Percentiles rank a stretch among this genome's conserved stretches.
Conservation (phyloP, 139 green algal genomes). For the Desmodesmus armatus region DNA sequence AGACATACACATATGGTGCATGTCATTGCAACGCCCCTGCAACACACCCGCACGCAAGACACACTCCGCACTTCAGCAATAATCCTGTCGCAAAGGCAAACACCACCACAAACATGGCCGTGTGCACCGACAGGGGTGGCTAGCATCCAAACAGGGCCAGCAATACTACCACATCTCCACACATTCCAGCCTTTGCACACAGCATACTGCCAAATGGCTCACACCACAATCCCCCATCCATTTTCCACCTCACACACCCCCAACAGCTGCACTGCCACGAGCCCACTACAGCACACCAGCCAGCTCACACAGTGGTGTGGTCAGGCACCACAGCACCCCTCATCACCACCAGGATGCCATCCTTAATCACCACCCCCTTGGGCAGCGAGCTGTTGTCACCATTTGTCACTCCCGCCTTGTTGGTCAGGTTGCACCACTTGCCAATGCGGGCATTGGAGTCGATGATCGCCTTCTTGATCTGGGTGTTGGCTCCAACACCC, state of each 20-base stretch:
- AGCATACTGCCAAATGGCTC: not conserved
- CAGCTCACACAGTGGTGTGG: constrained; percentile 24
- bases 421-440: constrained; percentile 83
- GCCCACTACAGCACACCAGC: not conserved
- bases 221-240: not conserved
- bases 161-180: no score
- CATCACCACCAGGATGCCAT: constrained; percentile 42
- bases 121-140: no score
- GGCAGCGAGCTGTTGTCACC: constrained; percentile 25
- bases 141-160: no score
- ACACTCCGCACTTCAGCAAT: no score
- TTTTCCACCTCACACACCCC: no score
- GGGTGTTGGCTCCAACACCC: constrained; percentile 74
- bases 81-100: no score
- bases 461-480: constrained; percentile 85
- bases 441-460: constrained; percentile 97
- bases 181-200: not conserved
- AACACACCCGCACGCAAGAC: no score
- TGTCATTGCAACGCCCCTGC: no score
- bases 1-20: no score
- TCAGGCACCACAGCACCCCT: constrained; percentile 23
- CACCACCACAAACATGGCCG: no score
- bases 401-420: constrained; percentile 66
- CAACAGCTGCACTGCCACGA: no score
- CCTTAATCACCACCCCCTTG: constrained; percentile 32